phyloP scores from a whole-genome alignment of 768 basidiomycete genomes.

The Russula emetica region DNA sequence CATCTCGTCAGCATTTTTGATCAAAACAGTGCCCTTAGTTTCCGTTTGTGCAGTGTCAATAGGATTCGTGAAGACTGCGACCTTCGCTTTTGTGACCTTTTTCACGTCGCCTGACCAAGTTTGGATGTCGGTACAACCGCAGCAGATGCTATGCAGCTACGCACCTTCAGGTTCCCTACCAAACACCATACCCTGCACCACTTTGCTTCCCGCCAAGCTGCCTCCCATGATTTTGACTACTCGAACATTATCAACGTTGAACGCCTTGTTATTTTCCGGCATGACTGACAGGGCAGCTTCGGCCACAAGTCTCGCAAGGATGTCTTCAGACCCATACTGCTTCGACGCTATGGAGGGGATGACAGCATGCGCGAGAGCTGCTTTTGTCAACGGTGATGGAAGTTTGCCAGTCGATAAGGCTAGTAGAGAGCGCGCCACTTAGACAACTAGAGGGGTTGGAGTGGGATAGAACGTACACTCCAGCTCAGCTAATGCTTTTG shows the following conservation, averaged over 20 bases:
- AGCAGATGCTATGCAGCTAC: conserved; percentile 23
- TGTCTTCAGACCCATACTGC: conserved; percentile 91
- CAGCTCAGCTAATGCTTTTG: conserved; percentile 80
- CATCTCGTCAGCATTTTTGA: conserved; percentile 95
- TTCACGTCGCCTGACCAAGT: conserved; percentile 62
- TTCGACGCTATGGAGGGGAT: conserved; percentile 94
- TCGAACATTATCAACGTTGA: conserved; percentile 97
- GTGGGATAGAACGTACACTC: conserved; percentile 62
- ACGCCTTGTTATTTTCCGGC: conserved; percentile 82
- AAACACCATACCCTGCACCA: conserved; percentile 98
- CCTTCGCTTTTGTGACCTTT: conserved; percentile 81
- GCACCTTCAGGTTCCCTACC: conserved; percentile 90
- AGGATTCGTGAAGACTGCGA: conserved; percentile 91
- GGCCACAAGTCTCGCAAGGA: conserved; percentile 76
- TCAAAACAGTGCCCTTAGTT: conserved; percentile 96
- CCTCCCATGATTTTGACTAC: conserved; percentile 99
- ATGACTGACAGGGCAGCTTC: conserved; percentile 92
- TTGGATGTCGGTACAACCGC: neutral
- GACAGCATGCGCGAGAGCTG: conserved; percentile 68
- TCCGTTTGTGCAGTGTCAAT: conserved; percentile 95
- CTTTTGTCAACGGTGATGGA: conserved; percentile 66
- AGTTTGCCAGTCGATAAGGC: conserved; percentile 67
- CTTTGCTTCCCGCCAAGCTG: conserved; percentile 73
- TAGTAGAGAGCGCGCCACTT: conserved; percentile 33
- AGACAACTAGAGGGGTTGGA: neutral